Conservation (phyloP, 1,284 basidiomycete species). For the Leccinum angustisporum region DNA sequence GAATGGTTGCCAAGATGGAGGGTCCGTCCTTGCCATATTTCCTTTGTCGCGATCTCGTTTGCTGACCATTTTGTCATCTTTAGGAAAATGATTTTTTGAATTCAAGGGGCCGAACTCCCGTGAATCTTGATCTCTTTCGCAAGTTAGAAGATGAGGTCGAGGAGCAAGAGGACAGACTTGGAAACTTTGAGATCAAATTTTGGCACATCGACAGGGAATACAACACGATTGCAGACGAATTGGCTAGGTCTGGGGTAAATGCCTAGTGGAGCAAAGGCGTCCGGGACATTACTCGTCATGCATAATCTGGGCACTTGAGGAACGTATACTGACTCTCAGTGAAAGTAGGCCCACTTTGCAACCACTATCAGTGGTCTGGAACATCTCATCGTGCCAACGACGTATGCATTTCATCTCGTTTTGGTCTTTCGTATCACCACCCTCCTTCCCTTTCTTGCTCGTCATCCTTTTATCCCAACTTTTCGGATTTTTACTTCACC, state of each 20-base stretch:
- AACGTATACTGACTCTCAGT: too few species aligned
- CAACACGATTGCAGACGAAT: background rate
- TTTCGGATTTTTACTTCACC: background rate
- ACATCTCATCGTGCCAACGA: too few species aligned
- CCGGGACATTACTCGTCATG: too few species aligned
- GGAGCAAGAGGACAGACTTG: background rate
- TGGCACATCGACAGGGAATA: background rate
- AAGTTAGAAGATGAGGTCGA: background rate
- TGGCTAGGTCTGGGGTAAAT: background rate
- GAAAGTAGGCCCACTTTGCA: too few species aligned
- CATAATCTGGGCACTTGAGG: too few species aligned
- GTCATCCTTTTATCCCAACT: background rate
- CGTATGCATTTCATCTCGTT: background rate
- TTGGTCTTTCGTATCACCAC: background rate
- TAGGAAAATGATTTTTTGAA: background rate
- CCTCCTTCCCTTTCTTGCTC: too few species aligned
- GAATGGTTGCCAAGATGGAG: slow-evolving; percentile 27
- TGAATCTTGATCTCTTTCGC: background rate
- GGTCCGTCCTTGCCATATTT: background rate
- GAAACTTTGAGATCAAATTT: background rate
- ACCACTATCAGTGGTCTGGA: too few species aligned
- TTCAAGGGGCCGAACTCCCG: background rate
- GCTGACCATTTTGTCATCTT: background rate
- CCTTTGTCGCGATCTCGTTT: background rate
- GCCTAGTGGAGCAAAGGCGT: background rate